Base-by-base conservation (phyloP, 2,329 filamentous ascomycete species). In the Talaromyces sp. region DNA sequence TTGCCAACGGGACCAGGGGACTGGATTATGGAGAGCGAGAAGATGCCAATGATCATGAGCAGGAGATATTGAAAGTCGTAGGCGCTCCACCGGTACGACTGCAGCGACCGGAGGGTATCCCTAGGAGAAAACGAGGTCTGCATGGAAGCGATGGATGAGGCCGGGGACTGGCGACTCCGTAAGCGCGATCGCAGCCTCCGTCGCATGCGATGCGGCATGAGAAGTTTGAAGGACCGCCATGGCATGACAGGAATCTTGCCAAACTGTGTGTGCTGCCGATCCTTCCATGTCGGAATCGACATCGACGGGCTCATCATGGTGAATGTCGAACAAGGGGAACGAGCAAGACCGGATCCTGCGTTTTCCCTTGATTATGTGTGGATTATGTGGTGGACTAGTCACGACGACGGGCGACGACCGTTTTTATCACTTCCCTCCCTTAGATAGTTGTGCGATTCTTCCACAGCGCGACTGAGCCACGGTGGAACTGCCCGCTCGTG, bases 11-110 rank as follows among this genome's bases (percentile, higher is more conserved):
- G 89, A 1, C 91, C 91, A 0, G 91, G 86, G 12, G 80, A 83
- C 65, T 92, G 89, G 63, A 93, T 91, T 64, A 97, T 86, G 68
- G 83, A 89, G 63, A 97, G 82, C 57, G 88, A 91, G 78, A 96
- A 96, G 67, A 96, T 85, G 66, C 86, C 86, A 55, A 96, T 75
- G 58, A 88, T 83, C 61, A 87, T 84, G 29, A 96, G 77, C 60
- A 93, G 79, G 56, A 91, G 74, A 74, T 97, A 95, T 77, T 97
- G 92, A 46, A 89, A 83, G 75, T 97, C 93, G 72, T 92, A 89
- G 56, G 88, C 79, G 56, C 84, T 88, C 90, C 91, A 97, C 65
- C 85, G 85, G 72, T 94, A 91, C 62, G 84, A 84, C 68, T 88
- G 88, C 64, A 97, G 80, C 41, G 88, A 85, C 62, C 85, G 84